Base-by-base conservation (phyloP, 257 asterid genomes). In the Solanum microdontum region DNA sequence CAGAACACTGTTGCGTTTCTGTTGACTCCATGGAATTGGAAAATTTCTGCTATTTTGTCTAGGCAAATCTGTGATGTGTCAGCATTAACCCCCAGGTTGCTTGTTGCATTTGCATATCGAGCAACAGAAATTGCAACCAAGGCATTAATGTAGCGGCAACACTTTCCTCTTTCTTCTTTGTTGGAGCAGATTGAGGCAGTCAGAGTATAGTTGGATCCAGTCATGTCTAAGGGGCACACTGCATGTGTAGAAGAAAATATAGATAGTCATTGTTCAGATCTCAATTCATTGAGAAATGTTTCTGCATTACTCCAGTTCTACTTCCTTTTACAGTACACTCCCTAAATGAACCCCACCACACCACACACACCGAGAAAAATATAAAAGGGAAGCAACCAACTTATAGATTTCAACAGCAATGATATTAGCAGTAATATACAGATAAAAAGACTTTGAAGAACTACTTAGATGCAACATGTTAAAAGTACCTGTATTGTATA, bases 91-190 rank as follows among this genome's bases (percentile, higher is more conserved):
- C 99, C 99, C 28, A 96, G 88, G 86, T 90, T 90, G 88, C 92
- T 91, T 3, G 98, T 94, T 34, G 85, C 86, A 88, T 95, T 94
- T 89, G 99, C 98, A 73, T 93, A 94, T 7, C 88, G 98, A 62
- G 99, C 95, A 86, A 96, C 89, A 15, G 99, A 96, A 88, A 96
- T 84, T 28, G 98, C 98, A 66, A 97, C 82, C 85, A 97, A 9
- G 82, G 98, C 97, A 87, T 97, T 97, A 84, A 97, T 94, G 92
- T 92, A 94, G 82, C 99, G 98, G 87, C 99, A 97, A 76, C 99
- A 97, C 84, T 93, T 95, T 19, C 92, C 94, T 91, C 96, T 92
- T 11, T 89, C 93, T 87, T 92, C 95, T 69, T 90, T 93, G 17
- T 64, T 90, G 34, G 98, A 93, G 97, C 99, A 97, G 13, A 94